Evolutionary conservation across 352 stramenopile genomes (phyloP).

Genomic region (Phytophthora podocarpi): DNA sequence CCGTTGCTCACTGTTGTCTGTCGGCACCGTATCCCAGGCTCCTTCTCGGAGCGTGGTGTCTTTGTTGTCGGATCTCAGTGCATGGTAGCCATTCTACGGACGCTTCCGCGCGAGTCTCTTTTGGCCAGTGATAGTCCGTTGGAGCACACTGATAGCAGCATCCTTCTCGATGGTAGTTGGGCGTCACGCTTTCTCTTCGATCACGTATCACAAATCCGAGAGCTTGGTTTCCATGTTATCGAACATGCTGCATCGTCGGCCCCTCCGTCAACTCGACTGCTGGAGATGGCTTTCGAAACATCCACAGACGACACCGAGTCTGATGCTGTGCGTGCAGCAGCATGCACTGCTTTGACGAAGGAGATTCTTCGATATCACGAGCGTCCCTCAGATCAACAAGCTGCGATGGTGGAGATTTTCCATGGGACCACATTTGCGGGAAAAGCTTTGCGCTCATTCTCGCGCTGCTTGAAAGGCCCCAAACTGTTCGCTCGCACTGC

Average conservation of each 20-base stretch:
- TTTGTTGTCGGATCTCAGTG: constrained; percentile 47
- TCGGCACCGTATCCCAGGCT: constrained; percentile 57
- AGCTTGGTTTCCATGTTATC: constrained; percentile 49
- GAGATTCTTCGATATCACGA: constrained; percentile 36
- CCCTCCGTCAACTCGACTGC: constrained; percentile 21
- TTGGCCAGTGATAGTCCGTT: constrained; percentile 22
- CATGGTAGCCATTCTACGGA: constrained; percentile 39
- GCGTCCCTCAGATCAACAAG: constrained; percentile 10
- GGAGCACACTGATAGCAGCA: constrained; percentile 39
- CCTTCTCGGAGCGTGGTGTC: constrained; percentile 50
- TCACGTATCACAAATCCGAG: constrained; percentile 48
- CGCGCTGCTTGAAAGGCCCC: constrained; percentile 29
- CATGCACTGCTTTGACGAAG: constrained; percentile 35
- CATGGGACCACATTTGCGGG: constrained; percentile 26
- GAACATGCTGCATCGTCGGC: constrained; percentile 3
- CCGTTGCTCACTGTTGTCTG: constrained; percentile 54
- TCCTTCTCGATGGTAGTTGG: constrained; percentile 55
- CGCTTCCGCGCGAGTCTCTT: constrained; percentile 29
- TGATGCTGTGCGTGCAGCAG: constrained; percentile 58
- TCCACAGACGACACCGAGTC: constrained; percentile 54
- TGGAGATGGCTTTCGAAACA: constrained; percentile 58
- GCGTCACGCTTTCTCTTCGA: constrained; percentile 65
- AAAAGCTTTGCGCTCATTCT: constrained; percentile 28
- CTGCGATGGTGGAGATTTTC: constrained; percentile 21
- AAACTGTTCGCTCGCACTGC: constrained; percentile 33